Percentiles rank a stretch among this genome's conserved stretches.
Evolutionary conservation across 225 moss, liverwort and hornwort species (phyloP).

Genomic region (Straminergon stramineum): DNA sequence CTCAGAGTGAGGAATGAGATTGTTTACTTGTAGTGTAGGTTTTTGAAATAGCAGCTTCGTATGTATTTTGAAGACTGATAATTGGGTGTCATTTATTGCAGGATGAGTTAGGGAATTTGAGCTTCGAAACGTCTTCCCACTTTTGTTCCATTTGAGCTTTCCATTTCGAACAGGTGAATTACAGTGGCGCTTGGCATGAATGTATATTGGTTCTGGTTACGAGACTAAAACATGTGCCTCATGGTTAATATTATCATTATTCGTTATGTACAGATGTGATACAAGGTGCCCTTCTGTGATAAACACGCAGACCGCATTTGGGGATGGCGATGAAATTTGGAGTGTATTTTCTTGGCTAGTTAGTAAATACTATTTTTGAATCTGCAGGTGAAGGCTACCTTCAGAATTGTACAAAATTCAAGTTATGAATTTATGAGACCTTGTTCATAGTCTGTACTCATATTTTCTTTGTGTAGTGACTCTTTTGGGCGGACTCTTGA

Average conservation of each 20-base stretch:
- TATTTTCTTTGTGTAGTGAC: neutral
- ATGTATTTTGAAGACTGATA: neutral
- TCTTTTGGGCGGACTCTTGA: neutral
- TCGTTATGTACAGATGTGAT: neutral
- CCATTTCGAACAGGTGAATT: slow-evolving; percentile 6
- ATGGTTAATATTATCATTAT: neutral
- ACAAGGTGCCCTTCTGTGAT: neutral
- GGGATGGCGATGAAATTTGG: neutral
- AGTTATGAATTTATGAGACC: neutral
- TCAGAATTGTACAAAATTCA: neutral
- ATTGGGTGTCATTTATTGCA: neutral
- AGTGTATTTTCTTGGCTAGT: slow-evolving; percentile 1
- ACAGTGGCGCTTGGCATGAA: neutral
- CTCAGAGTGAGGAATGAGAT: neutral
- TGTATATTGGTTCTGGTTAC: neutral
- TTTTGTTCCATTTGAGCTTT: neutral
- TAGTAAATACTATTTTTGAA: neutral
- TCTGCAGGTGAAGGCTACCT: neutral
- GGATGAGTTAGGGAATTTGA: slow-evolving; percentile 20
- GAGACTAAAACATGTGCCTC: neutral
- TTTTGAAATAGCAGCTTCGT: neutral
- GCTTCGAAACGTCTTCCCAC: neutral
- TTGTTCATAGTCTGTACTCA: neutral
- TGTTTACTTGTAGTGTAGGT: neutral
- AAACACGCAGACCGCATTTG: neutral